Conservation (phyloP, 1,139 yeast genomes). For the Eremothecium coryli region DNA sequence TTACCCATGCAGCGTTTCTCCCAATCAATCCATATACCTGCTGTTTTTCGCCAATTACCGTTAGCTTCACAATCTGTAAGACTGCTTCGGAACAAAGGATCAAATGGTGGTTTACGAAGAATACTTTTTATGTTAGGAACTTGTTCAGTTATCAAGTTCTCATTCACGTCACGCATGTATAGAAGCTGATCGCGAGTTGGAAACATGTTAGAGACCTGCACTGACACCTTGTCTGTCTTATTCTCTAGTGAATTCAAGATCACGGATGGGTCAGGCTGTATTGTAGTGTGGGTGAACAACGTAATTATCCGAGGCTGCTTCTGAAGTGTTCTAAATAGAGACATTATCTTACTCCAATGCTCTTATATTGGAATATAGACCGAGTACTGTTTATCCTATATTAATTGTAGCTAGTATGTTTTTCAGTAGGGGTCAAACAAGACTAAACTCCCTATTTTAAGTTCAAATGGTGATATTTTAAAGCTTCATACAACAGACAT, state of each 20-base stretch:
- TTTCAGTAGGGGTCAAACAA: too few species aligned
- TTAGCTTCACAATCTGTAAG: constrained; percentile 15
- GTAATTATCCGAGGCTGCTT: constrained; percentile 22
- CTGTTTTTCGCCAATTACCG: constrained; percentile 19
- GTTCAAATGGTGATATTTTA: too few species aligned
- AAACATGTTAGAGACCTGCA: constrained; percentile 19
- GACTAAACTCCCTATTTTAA: too few species aligned
- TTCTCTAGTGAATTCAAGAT: neutral
- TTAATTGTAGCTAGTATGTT: too few species aligned
- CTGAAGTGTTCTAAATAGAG: constrained; percentile 24
- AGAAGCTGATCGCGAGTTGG: constrained; percentile 26
- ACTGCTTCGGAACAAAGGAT: constrained; percentile 19
- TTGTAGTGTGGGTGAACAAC: constrained; percentile 14
- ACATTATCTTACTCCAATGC: too few species aligned
- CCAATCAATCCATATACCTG: constrained; percentile 28
- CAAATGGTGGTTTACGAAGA: constrained; percentile 14
- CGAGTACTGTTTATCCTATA: too few species aligned
- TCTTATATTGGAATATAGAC: too few species aligned
- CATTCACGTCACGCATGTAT: constrained; percentile 19
- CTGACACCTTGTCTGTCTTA: constrained; percentile 12
- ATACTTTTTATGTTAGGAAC: constrained; percentile 15
- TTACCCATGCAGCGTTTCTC: constrained; percentile 20
- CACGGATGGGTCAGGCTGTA: neutral
- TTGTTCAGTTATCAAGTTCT: constrained; percentile 13
- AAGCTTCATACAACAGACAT: too few species aligned